A percentile compares a stretch with the other conserved stretches of the same genome.
Evolutionary conservation across 345 rosid species (phyloP).

Genomic region (Camelina neglecta): DNA sequence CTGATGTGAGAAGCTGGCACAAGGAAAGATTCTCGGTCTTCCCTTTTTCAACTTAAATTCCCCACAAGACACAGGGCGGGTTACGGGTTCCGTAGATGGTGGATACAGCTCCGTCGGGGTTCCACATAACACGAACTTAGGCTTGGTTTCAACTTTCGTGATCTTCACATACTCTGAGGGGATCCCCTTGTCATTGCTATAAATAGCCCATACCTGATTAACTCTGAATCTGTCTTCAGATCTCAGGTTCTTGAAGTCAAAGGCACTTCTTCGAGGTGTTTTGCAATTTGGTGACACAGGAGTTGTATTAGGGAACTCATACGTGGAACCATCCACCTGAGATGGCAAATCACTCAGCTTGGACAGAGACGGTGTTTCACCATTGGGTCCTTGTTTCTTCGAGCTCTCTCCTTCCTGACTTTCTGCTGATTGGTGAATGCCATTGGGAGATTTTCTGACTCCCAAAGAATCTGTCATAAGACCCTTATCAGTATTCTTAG

Average conservation of each 20-base stretch:
- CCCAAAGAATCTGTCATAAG: slow-evolving; percentile 39
- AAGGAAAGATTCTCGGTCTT: slow-evolving; percentile 33
- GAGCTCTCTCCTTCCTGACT: slow-evolving; percentile 35
- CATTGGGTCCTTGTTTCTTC: slow-evolving; percentile 39
- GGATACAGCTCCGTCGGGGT: slow-evolving; percentile 41
- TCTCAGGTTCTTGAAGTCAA: slow-evolving; percentile 50
- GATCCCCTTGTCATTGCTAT: slow-evolving; percentile 43
- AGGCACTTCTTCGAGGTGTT: slow-evolving; percentile 36
- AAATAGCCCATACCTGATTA: slow-evolving; percentile 61
- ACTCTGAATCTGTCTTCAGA: slow-evolving; percentile 48
- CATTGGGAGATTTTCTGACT: slow-evolving; percentile 51
- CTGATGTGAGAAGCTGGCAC: slow-evolving; percentile 52
- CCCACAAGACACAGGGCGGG: slow-evolving; percentile 52
- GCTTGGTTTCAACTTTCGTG: slow-evolving; percentile 41
- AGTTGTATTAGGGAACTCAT: slow-evolving; percentile 15
- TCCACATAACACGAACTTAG: slow-evolving; percentile 46
- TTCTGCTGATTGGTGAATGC: slow-evolving; percentile 43
- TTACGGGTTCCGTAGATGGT: slow-evolving; percentile 25
- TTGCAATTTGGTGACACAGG: slow-evolving; percentile 32
- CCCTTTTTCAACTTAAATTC: slow-evolving; percentile 43
- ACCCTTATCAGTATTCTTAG: slow-evolving; percentile 32
- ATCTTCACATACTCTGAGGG: slow-evolving; percentile 59
- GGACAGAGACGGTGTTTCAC: slow-evolving; percentile 27
- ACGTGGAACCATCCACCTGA: slow-evolving; percentile 29
- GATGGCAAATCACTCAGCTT: slow-evolving; percentile 36